Base-by-base conservation (phyloP, 2,329 filamentous ascomycete species). In the Drechslera avenae region DNA sequence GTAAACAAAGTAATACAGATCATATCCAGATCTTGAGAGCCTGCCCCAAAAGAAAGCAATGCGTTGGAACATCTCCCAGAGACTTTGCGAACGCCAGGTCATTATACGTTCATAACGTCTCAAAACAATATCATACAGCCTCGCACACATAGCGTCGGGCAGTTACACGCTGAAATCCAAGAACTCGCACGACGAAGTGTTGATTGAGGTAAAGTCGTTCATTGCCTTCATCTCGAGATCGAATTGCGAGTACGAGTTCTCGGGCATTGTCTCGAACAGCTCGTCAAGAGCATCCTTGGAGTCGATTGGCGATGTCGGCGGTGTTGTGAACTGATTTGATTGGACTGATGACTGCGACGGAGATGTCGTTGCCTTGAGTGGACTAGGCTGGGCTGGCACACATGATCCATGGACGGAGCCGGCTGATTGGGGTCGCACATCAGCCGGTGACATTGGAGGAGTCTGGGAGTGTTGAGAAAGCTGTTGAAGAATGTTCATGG, bases 151-250 rank as follows among this genome's bases (percentile, higher is more conserved):
- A 42, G 33, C 30, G 36, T 42, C 31, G 19, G 3, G 42, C 33
- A n/a, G 19, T 56, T 63, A 71, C 51, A 66, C 56, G 39, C 48
- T 62, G 43, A 73, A 73, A 55, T 73, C 68, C 52, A 73, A 57
- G 33, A 73, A 66, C 41, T 72, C 69, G 52, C 69, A 73, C 10
- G 54, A 59, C 23, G 51, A 56, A 9, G 58, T 57, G 47, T 73
- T 69, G 9, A 68, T 45, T 5, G 62, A 66, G 16, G 66, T 60
- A 39, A 70, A 72, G 10, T 72, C 70, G 39, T 60, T 60, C 64
- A 73, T 71, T 1, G 71, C 71, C 49, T 72, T 71, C 69, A 73
- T 71, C 57, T 73, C 71, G 16, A 73, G 66, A 16, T 73, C 71
- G 32, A 72, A 73, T 18, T 73, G 70, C 14, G 71, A 73, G 48